Conservation (phyloP, 495 filamentous ascomycete species). For the Bacidia gigantensis region DNA sequence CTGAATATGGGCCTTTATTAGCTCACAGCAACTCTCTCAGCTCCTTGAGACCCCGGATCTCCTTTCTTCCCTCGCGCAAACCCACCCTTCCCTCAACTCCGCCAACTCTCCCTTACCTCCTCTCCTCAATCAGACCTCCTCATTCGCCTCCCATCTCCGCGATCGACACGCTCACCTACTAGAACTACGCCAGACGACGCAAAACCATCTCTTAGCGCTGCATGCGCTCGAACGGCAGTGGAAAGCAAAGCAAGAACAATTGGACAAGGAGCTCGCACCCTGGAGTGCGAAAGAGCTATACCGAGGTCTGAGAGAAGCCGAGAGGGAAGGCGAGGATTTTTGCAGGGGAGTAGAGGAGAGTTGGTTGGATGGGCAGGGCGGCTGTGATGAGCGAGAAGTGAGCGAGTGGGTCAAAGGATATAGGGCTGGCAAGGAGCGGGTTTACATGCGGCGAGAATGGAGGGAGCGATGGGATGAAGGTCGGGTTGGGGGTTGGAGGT, state of each 20-base stretch:
- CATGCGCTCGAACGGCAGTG: conserved; percentile 83
- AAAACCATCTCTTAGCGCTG: conserved; percentile 68
- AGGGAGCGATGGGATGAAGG: conserved; percentile 92
- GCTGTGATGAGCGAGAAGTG: conserved; percentile 52
- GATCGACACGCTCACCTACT: conserved; percentile 46
- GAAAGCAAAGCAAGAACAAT: conserved; percentile 73
- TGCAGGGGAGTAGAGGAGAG: conserved; percentile 78
- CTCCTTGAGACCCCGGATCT: conserved; percentile 41
- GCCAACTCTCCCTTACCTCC: conserved; percentile 43
- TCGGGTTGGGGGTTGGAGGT: conserved; percentile 84
- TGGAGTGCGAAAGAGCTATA: conserved; percentile 80
- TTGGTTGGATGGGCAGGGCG: conserved; percentile 48
- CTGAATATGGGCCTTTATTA: background rate
- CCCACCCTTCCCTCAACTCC: conserved; percentile 47
- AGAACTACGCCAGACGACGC: conserved; percentile 49
- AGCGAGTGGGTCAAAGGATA: conserved; percentile 71
- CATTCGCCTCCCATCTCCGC: conserved; percentile 54
- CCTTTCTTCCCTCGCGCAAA: conserved; percentile 48
- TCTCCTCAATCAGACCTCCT: conserved; percentile 35
- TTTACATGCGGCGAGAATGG: conserved; percentile 62
- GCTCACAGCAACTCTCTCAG: background rate
- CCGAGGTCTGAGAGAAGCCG: conserved; percentile 54
- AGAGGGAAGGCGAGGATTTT: conserved; percentile 72
- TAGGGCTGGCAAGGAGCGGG: conserved; percentile 57
- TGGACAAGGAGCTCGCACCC: conserved; percentile 70